Percentiles rank a stretch among this genome's conserved stretches.
Conservation (phyloP, 768 basidiomycete species). For the Rhodotorula taiwanensis region DNA sequence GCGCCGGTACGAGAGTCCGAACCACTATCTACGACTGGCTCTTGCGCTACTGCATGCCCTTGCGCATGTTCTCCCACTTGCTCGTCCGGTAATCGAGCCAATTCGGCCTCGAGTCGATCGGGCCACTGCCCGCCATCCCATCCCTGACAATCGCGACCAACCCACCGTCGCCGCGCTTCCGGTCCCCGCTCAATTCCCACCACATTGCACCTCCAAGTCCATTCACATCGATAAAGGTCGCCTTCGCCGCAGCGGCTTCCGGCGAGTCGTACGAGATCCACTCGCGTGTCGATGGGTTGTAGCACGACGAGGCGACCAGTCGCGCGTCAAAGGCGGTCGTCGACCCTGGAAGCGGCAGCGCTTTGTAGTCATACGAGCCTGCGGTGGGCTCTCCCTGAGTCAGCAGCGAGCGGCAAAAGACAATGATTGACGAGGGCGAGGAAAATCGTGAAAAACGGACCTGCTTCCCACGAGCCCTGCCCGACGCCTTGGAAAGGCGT, state of each 20-base stretch:
- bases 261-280: conserved; percentile 77
- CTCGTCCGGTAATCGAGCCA: conserved; percentile 73
- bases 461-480: conserved; percentile 75
- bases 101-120: conserved; percentile 62
- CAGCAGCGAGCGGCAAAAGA: too few species aligned
- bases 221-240: conserved; percentile 62
- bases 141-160: conserved; percentile 55
- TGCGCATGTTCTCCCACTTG: conserved; percentile 70
- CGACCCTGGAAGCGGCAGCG: conserved; percentile 69
- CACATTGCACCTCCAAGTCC: conserved; percentile 83
- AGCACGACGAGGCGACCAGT: conserved; percentile 71
- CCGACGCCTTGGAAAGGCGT: conserved; percentile 72
- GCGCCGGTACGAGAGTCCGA: too few species aligned
- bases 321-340: conserved; percentile 60
- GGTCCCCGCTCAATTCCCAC: conserved; percentile 88
- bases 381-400: conserved; percentile 46
- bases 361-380: conserved; percentile 75
- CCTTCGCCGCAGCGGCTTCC: conserved; percentile 63
- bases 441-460: conserved; percentile 32
- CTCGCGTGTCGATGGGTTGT: conserved; percentile 65
- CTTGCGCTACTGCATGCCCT: conserved; percentile 43
- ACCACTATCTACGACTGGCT: neutral
- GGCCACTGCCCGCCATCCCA: conserved; percentile 51
- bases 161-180: conserved; percentile 62
- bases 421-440: neutral